Evolutionary conservation across 2,329 filamentous ascomycete species (phyloP).

Genomic region (Fusarium sp.): DNA sequence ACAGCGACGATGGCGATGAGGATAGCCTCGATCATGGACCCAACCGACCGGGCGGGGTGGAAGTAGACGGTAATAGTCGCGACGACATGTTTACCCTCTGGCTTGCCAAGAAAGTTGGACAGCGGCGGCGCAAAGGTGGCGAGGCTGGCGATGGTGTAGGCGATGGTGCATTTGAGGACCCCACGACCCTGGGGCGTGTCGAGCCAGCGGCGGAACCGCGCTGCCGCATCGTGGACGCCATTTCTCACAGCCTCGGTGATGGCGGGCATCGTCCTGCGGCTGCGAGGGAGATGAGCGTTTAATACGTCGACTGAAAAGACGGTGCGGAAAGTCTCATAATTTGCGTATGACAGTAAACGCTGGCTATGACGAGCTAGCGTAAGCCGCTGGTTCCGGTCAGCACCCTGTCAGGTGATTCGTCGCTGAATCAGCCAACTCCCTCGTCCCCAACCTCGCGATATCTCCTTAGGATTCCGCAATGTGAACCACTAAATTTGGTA

Average conservation of each 20-base stretch:
- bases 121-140: conserved; percentile 86
- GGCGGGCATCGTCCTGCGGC: conserved; percentile 17
- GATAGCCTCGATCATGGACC: conserved; percentile 91
- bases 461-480: neutral
- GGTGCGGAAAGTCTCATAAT: conserved; percentile 15
- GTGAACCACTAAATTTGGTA: neutral
- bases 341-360: neutral
- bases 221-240: conserved; percentile 54
- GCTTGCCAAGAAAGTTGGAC: conserved; percentile 81
- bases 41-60: conserved; percentile 87
- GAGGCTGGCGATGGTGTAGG: conserved; percentile 88
- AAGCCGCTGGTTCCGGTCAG: conserved; percentile 19
- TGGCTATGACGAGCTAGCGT: neutral
- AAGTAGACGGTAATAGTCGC: conserved; percentile 97
- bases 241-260: conserved; percentile 29
- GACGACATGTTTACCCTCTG: conserved; percentile 94
- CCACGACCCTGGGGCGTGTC: conserved; percentile 81
- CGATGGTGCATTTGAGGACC: conserved; percentile 91
- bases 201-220: conserved; percentile 71
- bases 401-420: conserved; percentile 32
- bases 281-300: neutral
- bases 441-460: neutral
- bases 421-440: conserved; percentile 7
- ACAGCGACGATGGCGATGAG: conserved; percentile 85
- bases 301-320: neutral